phyloP scores from a whole-genome alignment of 2,329 filamentous ascomycete species.

The Aspergillus sp. region DNA sequence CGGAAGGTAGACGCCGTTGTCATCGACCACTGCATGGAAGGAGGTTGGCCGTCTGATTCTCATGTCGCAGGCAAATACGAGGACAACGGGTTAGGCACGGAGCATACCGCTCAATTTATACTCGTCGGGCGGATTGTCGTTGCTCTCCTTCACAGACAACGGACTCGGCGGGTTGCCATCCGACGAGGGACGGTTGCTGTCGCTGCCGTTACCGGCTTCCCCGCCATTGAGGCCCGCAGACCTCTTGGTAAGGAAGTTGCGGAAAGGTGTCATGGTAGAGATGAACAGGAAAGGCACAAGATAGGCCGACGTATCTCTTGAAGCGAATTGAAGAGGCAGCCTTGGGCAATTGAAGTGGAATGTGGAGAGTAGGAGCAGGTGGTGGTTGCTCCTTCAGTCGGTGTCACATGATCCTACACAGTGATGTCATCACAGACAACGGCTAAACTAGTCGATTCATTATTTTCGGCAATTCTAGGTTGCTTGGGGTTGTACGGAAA shows the following conservation, averaged over 20 bases:
- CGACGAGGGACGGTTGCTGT: slow-evolving; percentile 42
- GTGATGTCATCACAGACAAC: background rate
- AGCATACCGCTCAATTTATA: slow-evolving; percentile 70
- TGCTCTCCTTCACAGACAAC: slow-evolving; percentile 52
- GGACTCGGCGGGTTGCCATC: slow-evolving; percentile 36
- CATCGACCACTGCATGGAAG: slow-evolving; percentile 78
- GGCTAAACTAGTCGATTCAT: background rate
- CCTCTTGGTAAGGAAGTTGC: slow-evolving; percentile 61
- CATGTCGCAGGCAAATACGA: too few species aligned
- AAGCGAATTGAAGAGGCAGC: slow-evolving; percentile 2
- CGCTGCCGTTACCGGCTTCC: slow-evolving; percentile 39
- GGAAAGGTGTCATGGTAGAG: slow-evolving; percentile 54
- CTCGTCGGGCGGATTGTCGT: slow-evolving; percentile 59
- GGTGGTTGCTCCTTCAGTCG: background rate
- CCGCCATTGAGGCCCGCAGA: slow-evolving; percentile 35
- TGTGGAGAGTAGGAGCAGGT: background rate
- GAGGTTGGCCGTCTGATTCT: too few species aligned
- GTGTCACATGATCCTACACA: background rate
- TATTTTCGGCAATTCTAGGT: background rate
- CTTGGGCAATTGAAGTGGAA: too few species aligned
- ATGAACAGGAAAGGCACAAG: background rate
- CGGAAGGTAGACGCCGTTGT: slow-evolving; percentile 88
- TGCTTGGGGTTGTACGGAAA: too few species aligned
- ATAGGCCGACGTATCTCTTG: background rate
- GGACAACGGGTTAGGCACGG: background rate